Evolutionary conservation across 495 filamentous ascomycete species (phyloP).

Genomic region (Trichoderma virens): DNA sequence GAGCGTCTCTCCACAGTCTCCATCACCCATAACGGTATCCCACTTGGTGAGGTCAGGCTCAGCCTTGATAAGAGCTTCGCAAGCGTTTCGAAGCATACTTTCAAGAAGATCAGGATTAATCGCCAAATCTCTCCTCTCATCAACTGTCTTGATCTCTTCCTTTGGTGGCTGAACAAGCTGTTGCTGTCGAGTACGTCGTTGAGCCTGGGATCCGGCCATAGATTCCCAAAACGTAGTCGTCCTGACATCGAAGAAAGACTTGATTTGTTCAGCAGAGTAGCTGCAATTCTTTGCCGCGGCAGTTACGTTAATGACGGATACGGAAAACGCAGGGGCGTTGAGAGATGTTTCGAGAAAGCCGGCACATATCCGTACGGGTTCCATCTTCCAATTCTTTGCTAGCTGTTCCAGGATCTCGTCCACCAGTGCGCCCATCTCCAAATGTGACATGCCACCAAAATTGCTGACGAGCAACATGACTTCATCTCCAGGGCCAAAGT

Average conservation of each 20-base stretch:
- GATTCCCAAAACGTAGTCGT: constrained; percentile 49
- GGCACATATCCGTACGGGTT: constrained; percentile 32
- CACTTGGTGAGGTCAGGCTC: constrained; percentile 54
- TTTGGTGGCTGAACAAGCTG: constrained; percentile 34
- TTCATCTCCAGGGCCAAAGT: constrained; percentile 46
- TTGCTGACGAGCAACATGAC: constrained; percentile 53
- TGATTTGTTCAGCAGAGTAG: constrained; percentile 41
- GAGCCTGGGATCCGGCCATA: constrained; percentile 30
- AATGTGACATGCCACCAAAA: constrained; percentile 53
- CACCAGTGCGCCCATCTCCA: constrained; percentile 51
- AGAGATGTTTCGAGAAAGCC: constrained; percentile 53
- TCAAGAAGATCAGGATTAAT: constrained; percentile 39
- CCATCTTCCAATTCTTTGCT: constrained; percentile 31
- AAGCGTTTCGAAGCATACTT: constrained; percentile 42
- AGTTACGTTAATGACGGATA: constrained; percentile 51
- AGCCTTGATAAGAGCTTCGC: constrained; percentile 40
- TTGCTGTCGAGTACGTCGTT: constrained; percentile 28
- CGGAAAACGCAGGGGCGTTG: constrained; percentile 55
- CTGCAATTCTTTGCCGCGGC: constrained; percentile 35
- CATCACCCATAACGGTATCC: constrained; percentile 59
- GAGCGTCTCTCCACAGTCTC: constrained; percentile 56
- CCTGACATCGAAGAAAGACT: constrained; percentile 43
- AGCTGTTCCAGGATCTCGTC: constrained; percentile 46
- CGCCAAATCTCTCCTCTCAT: constrained; percentile 32
- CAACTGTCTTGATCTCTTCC: constrained; percentile 22